Evolutionary conservation across 371 early-diverging fungal species (phyloP), one percentile per base, ranked within the genome.

Genomic region (Apophysomyces trapeziformis): DNA sequence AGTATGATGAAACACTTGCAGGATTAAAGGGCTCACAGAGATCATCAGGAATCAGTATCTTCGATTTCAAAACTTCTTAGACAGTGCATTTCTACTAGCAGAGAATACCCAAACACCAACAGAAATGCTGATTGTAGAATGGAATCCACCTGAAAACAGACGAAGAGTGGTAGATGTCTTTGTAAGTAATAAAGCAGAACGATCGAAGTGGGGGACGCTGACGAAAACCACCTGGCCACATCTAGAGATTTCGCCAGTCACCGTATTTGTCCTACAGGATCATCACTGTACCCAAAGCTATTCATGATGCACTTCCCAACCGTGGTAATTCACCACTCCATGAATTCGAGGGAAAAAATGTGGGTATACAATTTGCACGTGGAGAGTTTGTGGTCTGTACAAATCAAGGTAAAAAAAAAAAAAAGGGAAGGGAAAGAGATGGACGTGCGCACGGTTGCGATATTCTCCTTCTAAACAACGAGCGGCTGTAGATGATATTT

Each of bases 281-380:
- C 66, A 77, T 80, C 18, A 72, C 76, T 32, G 68, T 80, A 0
- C 71, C 81, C 13, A 63, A 76, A 32, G 65, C 70, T 26, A 72
- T 80, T 6, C 81, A 80, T 50, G 63, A 73, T 1, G 69, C 66
- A 14, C 54, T 78, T 36, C 78, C 78, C 14, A 80, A 80, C 47
- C 38, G 57, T 9, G 81, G 81, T 21, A 68, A 74, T 58, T 72
- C 81, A 0, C 81, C 81, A 7, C 50, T 78, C 54, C 81, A 78
- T 63, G 81, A 80, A 68, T 80, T 80, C 35, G 81, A 80, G 50
- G 81, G 81, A 14, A 80, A 78, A 65, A 80, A 80, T 50, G 74
- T 78, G 8, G 81, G 81, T 43, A 78, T 80, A 57, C 76, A 78
- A 0, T 80, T 78, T 61, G 81, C 81, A 43, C 72, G 81, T 9